These are phyloP conservation scores for Myriosclerotinia duriaeana DNA, from an alignment of 2,329 filamentous ascomycete species.

Conservation along the genomic window DNA sequence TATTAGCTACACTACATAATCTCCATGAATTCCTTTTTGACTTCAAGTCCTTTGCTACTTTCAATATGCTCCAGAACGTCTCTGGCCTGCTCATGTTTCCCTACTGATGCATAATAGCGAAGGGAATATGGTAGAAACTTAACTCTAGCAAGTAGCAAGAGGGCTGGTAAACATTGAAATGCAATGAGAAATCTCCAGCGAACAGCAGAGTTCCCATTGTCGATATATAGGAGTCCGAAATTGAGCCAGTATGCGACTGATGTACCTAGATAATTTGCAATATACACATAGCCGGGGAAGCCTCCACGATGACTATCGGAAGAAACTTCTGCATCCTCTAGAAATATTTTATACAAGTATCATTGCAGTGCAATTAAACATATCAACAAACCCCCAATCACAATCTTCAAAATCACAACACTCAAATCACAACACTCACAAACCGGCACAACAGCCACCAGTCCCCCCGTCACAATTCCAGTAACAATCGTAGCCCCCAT, in stretches of 20 bases:
- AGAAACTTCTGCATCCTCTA: constrained; percentile 35
- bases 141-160: constrained; percentile 44
- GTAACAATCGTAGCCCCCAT: constrained; percentile 39
- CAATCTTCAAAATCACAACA: not conserved
- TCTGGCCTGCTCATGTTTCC: constrained; percentile 25
- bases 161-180: constrained; percentile 43
- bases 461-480: constrained; percentile 40
- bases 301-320: constrained; percentile 37
- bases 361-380: not conserved
- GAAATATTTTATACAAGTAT: not conserved
- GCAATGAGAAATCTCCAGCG: constrained; percentile 40
- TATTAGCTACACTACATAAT: constrained; percentile 41
- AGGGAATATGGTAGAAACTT: constrained; percentile 49
- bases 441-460: constrained; percentile 39
- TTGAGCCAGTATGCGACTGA: constrained; percentile 40
- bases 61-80: constrained; percentile 27
- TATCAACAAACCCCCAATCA: not conserved
- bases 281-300: constrained; percentile 38
- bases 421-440: constrained; percentile 18
- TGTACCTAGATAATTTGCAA: constrained; percentile 39
- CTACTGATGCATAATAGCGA: constrained; percentile 28
- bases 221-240: constrained; percentile 44
- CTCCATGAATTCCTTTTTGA: constrained; percentile 39
- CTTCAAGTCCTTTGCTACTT: constrained; percentile 22
- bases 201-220: constrained; percentile 29